phyloP scores from a whole-genome alignment of 345 rosid species.

The Eucalyptus tenuipes region DNA sequence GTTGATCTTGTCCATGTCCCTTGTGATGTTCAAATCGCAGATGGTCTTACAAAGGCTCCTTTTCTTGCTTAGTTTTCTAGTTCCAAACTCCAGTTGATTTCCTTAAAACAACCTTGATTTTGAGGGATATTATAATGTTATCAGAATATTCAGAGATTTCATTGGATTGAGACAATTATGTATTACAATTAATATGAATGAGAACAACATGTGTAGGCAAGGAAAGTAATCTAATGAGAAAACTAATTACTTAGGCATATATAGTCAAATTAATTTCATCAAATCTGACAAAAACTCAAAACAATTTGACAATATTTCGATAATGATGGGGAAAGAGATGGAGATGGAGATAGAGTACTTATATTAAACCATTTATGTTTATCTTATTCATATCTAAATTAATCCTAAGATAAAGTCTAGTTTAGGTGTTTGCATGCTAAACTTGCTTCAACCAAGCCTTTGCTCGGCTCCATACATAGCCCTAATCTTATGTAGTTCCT shows the following conservation, averaged over 20 bases:
- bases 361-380: background rate
- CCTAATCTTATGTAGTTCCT: background rate
- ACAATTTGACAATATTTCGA: rapidly evolving
- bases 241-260: background rate
- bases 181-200: background rate
- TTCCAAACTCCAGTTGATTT: no score
- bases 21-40: rapidly evolving
- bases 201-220: background rate
- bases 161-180: background rate
- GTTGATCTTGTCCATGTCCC: background rate
- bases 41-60: no score
- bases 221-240: background rate
- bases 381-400: no score
- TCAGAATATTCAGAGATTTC: rapidly evolving
- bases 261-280: background rate
- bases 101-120: no score
- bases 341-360: no score
- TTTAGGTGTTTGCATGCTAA: background rate
- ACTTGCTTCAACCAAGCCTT: background rate
- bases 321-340: background rate
- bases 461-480: background rate
- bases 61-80: no score
- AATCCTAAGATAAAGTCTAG: background rate
- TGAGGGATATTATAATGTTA: background rate
- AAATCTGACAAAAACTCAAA: background rate